Evolutionary conservation across 345 rosid species (phyloP), one percentile per base, ranked within the genome.

Genomic region (Trapa incisa): DNA sequence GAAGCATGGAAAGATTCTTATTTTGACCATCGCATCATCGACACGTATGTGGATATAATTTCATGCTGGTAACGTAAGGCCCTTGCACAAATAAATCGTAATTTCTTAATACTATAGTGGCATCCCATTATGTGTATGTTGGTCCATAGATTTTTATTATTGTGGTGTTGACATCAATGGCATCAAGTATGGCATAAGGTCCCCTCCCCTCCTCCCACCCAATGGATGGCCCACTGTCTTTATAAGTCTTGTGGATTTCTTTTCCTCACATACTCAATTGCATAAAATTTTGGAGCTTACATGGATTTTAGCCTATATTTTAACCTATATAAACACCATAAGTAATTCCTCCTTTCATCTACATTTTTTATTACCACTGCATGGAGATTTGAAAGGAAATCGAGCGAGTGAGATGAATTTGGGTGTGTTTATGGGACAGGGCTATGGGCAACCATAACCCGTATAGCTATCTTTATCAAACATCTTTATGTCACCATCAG

Each of bases 401-500:
- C 61, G 39, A 22, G 37, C 37, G 29, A 52, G 47, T 36, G 58
- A 52, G 61, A 16, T 22, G 10, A 10, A 0, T 35, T 29, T 2
- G 50, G 29, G 29, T 22, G 48, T 41, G 37, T 2, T 45, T 58
- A n/a, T 36, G 32, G 15, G 65, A 61, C 60, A 47, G 37, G 35
- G 72, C 61, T 66, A 61, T 22, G 61, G 47, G 57, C 47, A 36
- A 69, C 61, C 72, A 61, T 50, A 32, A 22, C 60, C 0, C 45
- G 10, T 61, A 39, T 22, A 33, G 38, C 37, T 8, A 60, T 67
- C 72, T 5, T 45, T 69, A 69, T 69, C 66, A 37, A 61, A 61
- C 60, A 37, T 1, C 66, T 69, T 69, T 69, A 69, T 69, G 72
- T 69, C 66, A 36, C 61, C 45, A 61, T 61, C 72, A 12, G 10